A percentile compares a stretch with the other conserved stretches of the same genome.
Evolutionary conservation across 1,284 basidiomycete genomes (phyloP).

Genomic region (Mycena sp.): DNA sequence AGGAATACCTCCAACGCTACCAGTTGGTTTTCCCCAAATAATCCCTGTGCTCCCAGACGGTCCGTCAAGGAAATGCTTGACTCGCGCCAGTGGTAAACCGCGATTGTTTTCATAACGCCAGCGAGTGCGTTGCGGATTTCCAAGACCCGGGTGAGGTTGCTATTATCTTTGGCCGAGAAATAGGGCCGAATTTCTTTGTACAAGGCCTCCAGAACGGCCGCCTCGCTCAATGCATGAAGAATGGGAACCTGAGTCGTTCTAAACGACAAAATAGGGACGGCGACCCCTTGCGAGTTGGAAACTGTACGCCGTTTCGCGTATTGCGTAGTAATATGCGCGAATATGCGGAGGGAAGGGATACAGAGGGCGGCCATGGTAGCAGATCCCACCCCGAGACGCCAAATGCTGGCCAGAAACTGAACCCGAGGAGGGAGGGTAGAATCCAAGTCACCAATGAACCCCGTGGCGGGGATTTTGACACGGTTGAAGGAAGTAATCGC

Average conservation of each 20-base stretch:
- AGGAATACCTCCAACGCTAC: constrained; percentile 23
- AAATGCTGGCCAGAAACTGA: constrained; percentile 49
- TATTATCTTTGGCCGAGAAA: constrained; percentile 17
- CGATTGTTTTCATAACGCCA: constrained; percentile 27
- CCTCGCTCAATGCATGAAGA: constrained; percentile 23
- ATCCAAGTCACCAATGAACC: constrained; percentile 49
- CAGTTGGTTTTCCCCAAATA: constrained; percentile 31
- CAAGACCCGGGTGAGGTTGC: background rate
- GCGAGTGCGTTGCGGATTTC: constrained; percentile 31
- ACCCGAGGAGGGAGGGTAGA: constrained; percentile 41
- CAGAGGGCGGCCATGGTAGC: constrained; percentile 47
- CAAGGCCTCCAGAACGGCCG: constrained; percentile 30
- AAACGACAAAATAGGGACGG: constrained; percentile 27
- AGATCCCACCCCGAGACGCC: constrained; percentile 53
- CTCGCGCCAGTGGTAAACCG: constrained; percentile 21
- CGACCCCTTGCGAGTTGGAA: constrained; percentile 30
- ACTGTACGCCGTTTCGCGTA: constrained; percentile 56
- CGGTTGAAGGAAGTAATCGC: constrained; percentile 53
- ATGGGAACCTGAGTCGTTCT: constrained; percentile 31
- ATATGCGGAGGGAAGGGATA: constrained; percentile 48
- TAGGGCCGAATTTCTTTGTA: constrained; percentile 24
- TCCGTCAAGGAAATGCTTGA: constrained; percentile 25
- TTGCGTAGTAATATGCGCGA: constrained; percentile 46
- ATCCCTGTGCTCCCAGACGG: constrained; percentile 30
- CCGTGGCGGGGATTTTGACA: constrained; percentile 48